Conservation (phyloP, 2,329 filamentous ascomycete genomes). For the Hypoxylon rubiginosum region DNA sequence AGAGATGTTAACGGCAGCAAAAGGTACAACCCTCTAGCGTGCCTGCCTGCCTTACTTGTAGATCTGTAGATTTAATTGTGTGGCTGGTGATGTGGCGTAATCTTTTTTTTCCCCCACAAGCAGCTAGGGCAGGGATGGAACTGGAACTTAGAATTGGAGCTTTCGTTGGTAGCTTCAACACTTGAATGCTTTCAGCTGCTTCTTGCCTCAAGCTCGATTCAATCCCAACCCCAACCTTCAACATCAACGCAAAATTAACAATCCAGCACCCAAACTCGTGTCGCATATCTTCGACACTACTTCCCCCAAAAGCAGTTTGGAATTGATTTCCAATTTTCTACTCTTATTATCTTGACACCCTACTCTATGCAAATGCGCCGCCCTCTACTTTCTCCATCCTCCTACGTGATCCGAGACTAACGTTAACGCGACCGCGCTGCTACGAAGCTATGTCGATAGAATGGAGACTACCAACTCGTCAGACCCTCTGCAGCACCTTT, state of each 20-base stretch:
- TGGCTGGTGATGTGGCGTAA: slow-evolving; percentile 19
- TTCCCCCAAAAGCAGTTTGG: not conserved
- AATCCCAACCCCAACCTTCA: not conserved
- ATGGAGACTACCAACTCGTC: slow-evolving; percentile 43
- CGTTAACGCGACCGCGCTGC: slow-evolving; percentile 28
- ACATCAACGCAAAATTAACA: not conserved
- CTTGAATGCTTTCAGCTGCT: slow-evolving; percentile 24
- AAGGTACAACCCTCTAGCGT: not conserved
- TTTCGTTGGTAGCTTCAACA: slow-evolving; percentile 15
- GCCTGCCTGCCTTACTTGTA: no score
- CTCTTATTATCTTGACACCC: not conserved
- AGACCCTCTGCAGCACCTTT: slow-evolving; percentile 39
- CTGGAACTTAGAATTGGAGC: not conserved
- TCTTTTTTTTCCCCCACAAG: not conserved
- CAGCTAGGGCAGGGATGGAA: not conserved
- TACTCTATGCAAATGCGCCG: slow-evolving; percentile 20
- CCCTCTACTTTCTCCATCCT: slow-evolving; percentile 11
- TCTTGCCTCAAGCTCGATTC: not conserved
- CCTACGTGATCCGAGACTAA: slow-evolving; percentile 20
- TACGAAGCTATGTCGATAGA: slow-evolving; percentile 43
- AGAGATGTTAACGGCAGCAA: not conserved
- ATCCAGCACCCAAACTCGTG: slow-evolving; percentile 2
- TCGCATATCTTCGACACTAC: not conserved
- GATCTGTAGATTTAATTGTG: not conserved
- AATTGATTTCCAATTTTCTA: not conserved